A percentile compares a stretch with the other conserved stretches of the same genome.
These are phyloP conservation scores for Catharanthus roseus DNA, from an alignment of 257 asterid species.

Conservation along the genomic window DNA sequence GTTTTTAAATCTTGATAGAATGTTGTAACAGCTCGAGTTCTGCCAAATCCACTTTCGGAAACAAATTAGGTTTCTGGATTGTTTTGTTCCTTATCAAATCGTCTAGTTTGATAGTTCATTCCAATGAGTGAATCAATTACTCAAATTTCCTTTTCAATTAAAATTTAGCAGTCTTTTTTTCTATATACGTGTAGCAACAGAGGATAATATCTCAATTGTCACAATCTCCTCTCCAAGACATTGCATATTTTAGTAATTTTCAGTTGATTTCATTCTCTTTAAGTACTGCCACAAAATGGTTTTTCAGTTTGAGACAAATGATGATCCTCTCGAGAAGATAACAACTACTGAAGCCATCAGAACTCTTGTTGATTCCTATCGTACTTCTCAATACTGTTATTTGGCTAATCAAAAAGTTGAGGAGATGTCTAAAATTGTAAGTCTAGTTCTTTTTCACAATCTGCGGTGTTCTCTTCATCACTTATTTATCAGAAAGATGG, in stretches of 20 bases:
- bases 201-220: neutral
- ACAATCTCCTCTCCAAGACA: no score
- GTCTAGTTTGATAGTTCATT: neutral
- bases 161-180: neutral
- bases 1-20: neutral
- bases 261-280: neutral
- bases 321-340: slow-evolving; percentile 87
- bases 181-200: neutral
- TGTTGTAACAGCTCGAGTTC: no score
- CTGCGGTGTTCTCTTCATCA: neutral
- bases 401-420: slow-evolving; percentile 68
- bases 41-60: neutral
- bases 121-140: neutral
- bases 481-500: neutral
- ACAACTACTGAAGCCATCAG: slow-evolving; percentile 89
- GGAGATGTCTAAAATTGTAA: slow-evolving; percentile 84
- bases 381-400: slow-evolving; percentile 54
- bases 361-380: slow-evolving; percentile 52
- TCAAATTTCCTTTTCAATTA: no score
- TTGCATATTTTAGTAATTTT: neutral
- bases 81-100: no score
- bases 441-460: slow-evolving; percentile 19
- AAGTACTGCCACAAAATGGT: neutral
- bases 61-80: neutral
- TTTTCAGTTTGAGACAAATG: slow-evolving; percentile 68